A percentile compares a stretch with the other conserved stretches of the same genome.
Conservation (phyloP, 1,284 basidiomycete species). For the Sphaerobolus stellatus region DNA sequence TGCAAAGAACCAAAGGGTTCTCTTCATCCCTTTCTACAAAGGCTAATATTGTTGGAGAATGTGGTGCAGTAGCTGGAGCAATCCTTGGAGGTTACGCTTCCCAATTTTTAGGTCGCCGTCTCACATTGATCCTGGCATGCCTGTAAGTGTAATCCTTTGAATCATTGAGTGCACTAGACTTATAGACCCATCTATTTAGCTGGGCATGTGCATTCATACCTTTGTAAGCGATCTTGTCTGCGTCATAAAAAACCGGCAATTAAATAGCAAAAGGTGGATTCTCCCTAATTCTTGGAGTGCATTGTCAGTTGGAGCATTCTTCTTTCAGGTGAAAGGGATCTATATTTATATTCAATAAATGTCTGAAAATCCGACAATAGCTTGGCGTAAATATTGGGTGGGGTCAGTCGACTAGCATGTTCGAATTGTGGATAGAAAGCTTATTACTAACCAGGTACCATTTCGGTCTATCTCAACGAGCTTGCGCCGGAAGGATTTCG, state of each 20-base stretch:
- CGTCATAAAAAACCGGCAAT: background rate
- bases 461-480: slow-evolving; percentile 39
- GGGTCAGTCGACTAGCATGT: background rate
- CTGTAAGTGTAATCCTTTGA: background rate
- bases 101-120: slow-evolving; percentile 85
- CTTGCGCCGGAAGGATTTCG: slow-evolving; percentile 45
- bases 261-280: background rate
- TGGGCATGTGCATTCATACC: slow-evolving; percentile 5
- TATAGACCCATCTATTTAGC: background rate
- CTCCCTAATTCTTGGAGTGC: background rate
- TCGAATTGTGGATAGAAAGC: too few relatives aligned
- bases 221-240: background rate
- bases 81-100: slow-evolving; percentile 37
- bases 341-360: background rate
- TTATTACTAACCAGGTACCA: slow-evolving; percentile 4
- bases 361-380: background rate
- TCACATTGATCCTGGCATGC: slow-evolving; percentile 62
- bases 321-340: background rate
- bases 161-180: background rate
- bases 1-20: slow-evolving; percentile 62
- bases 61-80: slow-evolving; percentile 74
- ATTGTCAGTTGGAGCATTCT: slow-evolving; percentile 4
- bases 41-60: slow-evolving; percentile 90
- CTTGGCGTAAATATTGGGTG: slow-evolving; percentile 5
- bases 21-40: slow-evolving; percentile 63